Percentiles rank a stretch among this genome's conserved stretches.
Evolutionary conservation across 2,329 filamentous ascomycete species (phyloP).

Genomic region (Fusarium sacchari): DNA sequence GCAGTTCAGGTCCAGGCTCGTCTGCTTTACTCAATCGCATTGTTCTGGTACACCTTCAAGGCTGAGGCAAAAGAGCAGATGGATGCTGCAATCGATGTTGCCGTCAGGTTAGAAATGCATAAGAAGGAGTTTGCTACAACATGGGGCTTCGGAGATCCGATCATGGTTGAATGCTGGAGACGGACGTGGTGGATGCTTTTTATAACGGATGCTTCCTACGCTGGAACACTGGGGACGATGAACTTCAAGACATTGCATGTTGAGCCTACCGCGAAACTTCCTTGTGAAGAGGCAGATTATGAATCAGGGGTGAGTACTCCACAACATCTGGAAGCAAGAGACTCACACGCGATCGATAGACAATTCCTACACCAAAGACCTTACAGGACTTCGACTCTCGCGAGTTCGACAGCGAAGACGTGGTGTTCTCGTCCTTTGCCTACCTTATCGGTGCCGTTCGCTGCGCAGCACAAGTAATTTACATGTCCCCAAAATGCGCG

Average conservation of each 20-base stretch:
- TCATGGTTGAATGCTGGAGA: constrained; percentile 68
- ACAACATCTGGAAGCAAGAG: accelerated
- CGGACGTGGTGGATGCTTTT: constrained; percentile 80
- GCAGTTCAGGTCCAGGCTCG: constrained; percentile 50
- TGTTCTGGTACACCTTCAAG: constrained; percentile 49
- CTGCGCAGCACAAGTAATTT: constrained; percentile 19
- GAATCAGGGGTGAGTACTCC: constrained; percentile 48
- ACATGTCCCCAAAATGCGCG: constrained; percentile 3
- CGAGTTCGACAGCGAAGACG: constrained; percentile 13
- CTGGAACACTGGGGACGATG: constrained; percentile 44
- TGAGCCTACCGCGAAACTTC: constrained; percentile 66
- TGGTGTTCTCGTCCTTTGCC: constrained; percentile 21
- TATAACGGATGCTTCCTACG: constrained; percentile 64
- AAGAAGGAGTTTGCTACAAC: constrained; percentile 61
- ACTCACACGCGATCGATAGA: not conserved
- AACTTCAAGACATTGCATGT: constrained; percentile 51
- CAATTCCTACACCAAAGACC: constrained; percentile 13
- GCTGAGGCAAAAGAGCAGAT: constrained; percentile 43
- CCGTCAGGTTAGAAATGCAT: constrained; percentile 69
- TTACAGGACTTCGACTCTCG: constrained; percentile 26
- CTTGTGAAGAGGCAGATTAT: constrained; percentile 71
- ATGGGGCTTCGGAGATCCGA: constrained; percentile 58
- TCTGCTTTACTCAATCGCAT: constrained; percentile 50
- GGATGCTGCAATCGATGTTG: constrained; percentile 64
- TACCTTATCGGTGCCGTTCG: constrained; percentile 26